These are phyloP conservation scores for Sarocladiaceae sp. DNA, from an alignment of 2,329 filamentous ascomycete species.

Conservation along the genomic window DNA sequence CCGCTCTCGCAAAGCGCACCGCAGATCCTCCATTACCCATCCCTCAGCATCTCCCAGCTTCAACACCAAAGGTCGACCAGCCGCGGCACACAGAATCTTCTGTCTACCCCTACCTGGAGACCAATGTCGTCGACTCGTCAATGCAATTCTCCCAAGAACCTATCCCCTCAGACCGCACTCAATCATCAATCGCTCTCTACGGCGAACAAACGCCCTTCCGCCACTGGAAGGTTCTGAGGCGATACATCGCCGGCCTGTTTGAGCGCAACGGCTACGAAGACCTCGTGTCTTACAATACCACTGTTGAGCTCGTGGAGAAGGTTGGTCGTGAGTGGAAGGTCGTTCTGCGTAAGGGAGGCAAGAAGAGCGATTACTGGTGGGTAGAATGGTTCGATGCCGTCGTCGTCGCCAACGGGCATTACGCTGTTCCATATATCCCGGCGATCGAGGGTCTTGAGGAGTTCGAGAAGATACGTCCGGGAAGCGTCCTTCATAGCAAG, in stretches of 20 bases:
- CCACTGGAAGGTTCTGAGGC: conserved; percentile 50
- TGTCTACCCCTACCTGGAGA: conserved; percentile 58
- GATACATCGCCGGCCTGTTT: conserved; percentile 48
- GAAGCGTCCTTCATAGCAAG: conserved; percentile 49
- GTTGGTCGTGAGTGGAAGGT: conserved; percentile 44
- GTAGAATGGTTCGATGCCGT: conserved; percentile 55
- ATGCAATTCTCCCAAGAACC: conserved; percentile 57
- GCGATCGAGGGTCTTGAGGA: conserved; percentile 40
- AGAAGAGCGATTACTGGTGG: conserved; percentile 53
- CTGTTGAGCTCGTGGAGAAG: conserved; percentile 53
- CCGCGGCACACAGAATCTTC: conserved; percentile 51
- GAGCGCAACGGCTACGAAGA: conserved; percentile 46
- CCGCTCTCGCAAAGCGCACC: conserved; percentile 38
- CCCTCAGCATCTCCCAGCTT: conserved; percentile 40
- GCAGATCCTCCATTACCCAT: conserved; percentile 43
- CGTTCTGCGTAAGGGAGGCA: conserved; percentile 34
- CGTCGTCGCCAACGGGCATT: conserved; percentile 55
- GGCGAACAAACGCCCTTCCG: conserved; percentile 55
- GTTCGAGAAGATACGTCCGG: conserved; percentile 37
- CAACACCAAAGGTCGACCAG: conserved; percentile 32
- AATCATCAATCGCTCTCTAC: conserved; percentile 32
- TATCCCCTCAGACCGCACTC: conserved; percentile 34
- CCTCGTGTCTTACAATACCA: conserved; percentile 49
- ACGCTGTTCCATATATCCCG: conserved; percentile 51
- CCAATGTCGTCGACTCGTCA: conserved; percentile 51